Evolutionary conservation across 768 basidiomycete genomes (phyloP).

Genomic region (Mycena polygramma): DNA sequence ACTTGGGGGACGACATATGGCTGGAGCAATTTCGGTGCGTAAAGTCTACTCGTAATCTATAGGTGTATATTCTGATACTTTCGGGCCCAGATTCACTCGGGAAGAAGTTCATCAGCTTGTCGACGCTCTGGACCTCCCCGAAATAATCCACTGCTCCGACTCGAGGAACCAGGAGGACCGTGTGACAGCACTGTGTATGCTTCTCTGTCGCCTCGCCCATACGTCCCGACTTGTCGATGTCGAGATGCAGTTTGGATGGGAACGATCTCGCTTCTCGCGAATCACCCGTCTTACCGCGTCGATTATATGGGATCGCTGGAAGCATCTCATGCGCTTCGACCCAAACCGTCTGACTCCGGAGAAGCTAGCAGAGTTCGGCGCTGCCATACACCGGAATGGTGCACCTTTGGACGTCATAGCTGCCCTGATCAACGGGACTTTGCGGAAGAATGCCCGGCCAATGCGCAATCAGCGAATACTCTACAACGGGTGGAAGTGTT

Average conservation of each 20-base stretch:
- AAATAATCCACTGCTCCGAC: slow-evolving; percentile 17
- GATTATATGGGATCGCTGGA: slow-evolving; percentile 33
- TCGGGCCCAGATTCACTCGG: slow-evolving; percentile 2
- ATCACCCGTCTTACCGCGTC: slow-evolving; percentile 28
- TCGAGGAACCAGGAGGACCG: slow-evolving; percentile 21
- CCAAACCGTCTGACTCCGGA: slow-evolving; percentile 13
- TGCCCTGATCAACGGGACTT: slow-evolving; percentile 34
- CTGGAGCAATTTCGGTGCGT: slow-evolving; percentile 22
- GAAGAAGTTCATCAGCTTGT: slow-evolving; percentile 20
- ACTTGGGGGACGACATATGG: slow-evolving; percentile 11
- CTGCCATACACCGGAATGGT: slow-evolving; percentile 19
- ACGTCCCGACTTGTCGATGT: slow-evolving; percentile 21
- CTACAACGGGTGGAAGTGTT: slow-evolving; percentile 39
- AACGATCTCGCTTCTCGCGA: slow-evolving; percentile 34
- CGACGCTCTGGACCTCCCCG: slow-evolving; percentile 20
- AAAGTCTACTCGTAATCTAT: too few species aligned
- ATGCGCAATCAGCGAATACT: slow-evolving; percentile 35
- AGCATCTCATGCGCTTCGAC: slow-evolving; percentile 31
- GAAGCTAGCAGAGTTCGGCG: slow-evolving; percentile 20
- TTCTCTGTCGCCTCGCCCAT: slow-evolving; percentile 26
- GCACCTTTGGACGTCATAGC: slow-evolving; percentile 23
- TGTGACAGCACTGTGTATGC: slow-evolving; percentile 32
- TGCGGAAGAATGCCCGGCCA: slow-evolving; percentile 19
- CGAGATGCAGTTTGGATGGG: slow-evolving; percentile 38
- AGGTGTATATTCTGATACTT: too few species aligned